A percentile compares a stretch with the other conserved stretches of the same genome.
phyloP scores from a whole-genome alignment of 192 early-diverging fungal genomes.

The Kickxella alabastrina region DNA sequence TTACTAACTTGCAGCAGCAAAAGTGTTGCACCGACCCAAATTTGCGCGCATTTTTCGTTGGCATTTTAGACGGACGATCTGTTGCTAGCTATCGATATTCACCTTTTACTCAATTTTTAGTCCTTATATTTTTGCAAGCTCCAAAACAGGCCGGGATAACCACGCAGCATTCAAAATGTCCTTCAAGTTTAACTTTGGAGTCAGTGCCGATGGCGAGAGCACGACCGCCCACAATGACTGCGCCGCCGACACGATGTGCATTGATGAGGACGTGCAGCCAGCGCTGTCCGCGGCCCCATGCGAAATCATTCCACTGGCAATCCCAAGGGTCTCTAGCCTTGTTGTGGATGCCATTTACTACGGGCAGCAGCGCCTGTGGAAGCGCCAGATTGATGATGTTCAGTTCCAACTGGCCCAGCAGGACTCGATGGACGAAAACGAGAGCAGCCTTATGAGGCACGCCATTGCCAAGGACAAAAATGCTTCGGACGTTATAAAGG shows the following conservation, averaged over 20 bases:
- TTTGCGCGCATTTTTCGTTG: no score
- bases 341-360: constrained; percentile 42
- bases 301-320: constrained; percentile 22
- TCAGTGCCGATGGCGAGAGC: constrained; percentile 18
- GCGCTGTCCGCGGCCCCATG: constrained; percentile 5
- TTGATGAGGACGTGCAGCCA: neutral
- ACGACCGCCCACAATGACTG: neutral
- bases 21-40: no score
- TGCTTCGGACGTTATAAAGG: constrained; percentile 72
- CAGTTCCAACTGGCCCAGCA: constrained; percentile 78
- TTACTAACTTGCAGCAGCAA: no score
- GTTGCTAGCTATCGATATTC: no score
- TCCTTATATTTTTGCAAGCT: neutral
- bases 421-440: constrained; percentile 57
- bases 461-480: constrained; percentile 30
- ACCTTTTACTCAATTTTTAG: neutral
- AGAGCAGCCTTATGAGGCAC: constrained; percentile 24
- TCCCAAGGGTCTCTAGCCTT: constrained; percentile 30
- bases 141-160: no score
- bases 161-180: no score
- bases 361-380: constrained; percentile 51
- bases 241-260: neutral
- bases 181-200: constrained; percentile 46
- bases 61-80: no score
- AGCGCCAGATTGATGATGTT: constrained; percentile 73